phyloP scores from a whole-genome alignment of 2,329 filamentous ascomycete genomes.

The Botrytis sinoallii region DNA sequence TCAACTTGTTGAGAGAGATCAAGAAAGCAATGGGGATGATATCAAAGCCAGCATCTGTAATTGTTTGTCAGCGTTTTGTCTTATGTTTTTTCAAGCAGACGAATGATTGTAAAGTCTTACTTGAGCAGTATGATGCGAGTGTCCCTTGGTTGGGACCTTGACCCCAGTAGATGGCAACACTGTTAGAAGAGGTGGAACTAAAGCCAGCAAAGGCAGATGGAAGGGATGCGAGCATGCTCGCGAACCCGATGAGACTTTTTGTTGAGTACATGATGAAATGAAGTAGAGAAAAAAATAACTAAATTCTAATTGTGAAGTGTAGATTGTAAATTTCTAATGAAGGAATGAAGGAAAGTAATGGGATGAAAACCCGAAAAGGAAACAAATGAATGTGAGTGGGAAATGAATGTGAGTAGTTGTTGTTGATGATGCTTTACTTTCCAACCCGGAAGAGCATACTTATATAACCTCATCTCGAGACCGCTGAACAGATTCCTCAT shows the following conservation, averaged over 20 bases:
- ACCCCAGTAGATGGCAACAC: conserved; percentile 66
- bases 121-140: conserved; percentile 20
- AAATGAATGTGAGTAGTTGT: conserved; percentile 21
- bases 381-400: conserved; percentile 15
- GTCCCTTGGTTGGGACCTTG: conserved; percentile 16
- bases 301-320: not conserved
- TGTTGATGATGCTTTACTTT: conserved; percentile 13
- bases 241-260: conserved; percentile 14
- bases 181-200: conserved; percentile 44
- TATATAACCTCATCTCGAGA: conserved; percentile 10
- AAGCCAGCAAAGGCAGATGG: conserved; percentile 41
- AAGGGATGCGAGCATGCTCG: conserved; percentile 24
- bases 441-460: not conserved
- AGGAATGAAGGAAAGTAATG: conserved; percentile 18
- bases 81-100: not conserved
- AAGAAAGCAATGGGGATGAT: conserved; percentile 16
- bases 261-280: conserved; percentile 20
- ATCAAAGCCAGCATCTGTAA: conserved; percentile 3
- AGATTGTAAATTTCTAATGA: conserved; percentile 6
- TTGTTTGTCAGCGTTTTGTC: not conserved
- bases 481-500: not conserved
- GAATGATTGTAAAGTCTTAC: not conserved
- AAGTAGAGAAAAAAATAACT: conserved; percentile 6
- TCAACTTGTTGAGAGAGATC: conserved; percentile 11
- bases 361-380: conserved; percentile 16